Evolutionary conservation across 768 basidiomycete genomes (phyloP).

Genomic region (Crepidotus variabilis): DNA sequence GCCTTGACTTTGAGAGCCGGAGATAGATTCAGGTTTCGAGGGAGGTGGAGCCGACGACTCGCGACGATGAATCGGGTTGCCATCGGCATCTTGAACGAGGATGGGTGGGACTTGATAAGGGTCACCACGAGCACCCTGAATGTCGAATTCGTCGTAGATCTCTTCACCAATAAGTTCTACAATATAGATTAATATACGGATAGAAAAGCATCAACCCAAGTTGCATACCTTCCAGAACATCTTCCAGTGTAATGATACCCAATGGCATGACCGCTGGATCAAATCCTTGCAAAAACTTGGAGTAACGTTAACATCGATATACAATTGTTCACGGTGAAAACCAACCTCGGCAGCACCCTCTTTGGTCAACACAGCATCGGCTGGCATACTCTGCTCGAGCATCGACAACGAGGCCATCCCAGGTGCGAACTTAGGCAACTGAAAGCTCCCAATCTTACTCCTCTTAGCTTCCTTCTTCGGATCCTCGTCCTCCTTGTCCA

Average conservation of each 20-base stretch:
- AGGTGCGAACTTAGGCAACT: slow-evolving; percentile 36
- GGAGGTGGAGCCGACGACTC: neutral
- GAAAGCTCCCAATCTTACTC: slow-evolving; percentile 30
- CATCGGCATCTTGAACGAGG: slow-evolving; percentile 8
- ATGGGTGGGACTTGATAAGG: slow-evolving; percentile 32
- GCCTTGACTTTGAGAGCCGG: neutral
- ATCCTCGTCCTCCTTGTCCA: slow-evolving; percentile 2
- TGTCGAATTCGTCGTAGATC: slow-evolving; percentile 89
- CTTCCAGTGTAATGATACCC: slow-evolving; percentile 91
- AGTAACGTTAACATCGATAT: slow-evolving; percentile 1
- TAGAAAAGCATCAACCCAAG: neutral
- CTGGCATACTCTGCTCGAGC: slow-evolving; percentile 83
- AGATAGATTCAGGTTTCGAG: slow-evolving; percentile 1
- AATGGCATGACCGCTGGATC: slow-evolving; percentile 82
- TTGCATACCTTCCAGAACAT: slow-evolving; percentile 77
- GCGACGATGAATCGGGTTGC: neutral
- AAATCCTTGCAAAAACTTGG: slow-evolving; percentile 73
- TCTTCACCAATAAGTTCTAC: slow-evolving; percentile 89
- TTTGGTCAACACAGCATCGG: slow-evolving; percentile 79
- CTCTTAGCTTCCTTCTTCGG: slow-evolving; percentile 20
- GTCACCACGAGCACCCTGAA: slow-evolving; percentile 63
- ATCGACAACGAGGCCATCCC: slow-evolving; percentile 42
- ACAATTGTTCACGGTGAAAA: neutral
- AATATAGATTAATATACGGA: neutral
- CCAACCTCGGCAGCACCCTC: slow-evolving; percentile 71